Evolutionary conservation across 2,329 filamentous ascomycete genomes (phyloP).

Genomic region (Colletotrichum coccodes): DNA sequence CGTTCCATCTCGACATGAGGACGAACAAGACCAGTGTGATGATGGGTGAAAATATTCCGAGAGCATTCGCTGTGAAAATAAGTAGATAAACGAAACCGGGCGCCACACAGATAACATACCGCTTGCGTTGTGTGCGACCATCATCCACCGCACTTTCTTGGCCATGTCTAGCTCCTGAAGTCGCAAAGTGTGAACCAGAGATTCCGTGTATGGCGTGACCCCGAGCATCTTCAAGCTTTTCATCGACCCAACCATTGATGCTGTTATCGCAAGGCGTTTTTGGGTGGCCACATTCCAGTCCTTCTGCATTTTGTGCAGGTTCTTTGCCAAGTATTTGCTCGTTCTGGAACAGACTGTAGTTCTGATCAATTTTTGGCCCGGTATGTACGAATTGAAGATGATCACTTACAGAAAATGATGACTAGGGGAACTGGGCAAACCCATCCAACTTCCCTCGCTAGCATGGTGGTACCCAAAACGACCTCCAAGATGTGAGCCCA

Average conservation of each 20-base stretch:
- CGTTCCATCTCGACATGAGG: neutral
- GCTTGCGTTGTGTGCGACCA: constrained; percentile 23
- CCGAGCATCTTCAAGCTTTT: constrained; percentile 50
- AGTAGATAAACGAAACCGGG: no score
- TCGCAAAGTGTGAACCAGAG: constrained; percentile 45
- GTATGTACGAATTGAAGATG: no score
- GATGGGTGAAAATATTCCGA: constrained; percentile 32
- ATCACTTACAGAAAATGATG: constrained; percentile 45
- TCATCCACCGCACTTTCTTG: constrained; percentile 31
- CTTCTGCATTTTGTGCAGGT: constrained; percentile 14
- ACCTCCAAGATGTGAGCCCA: constrained; percentile 37
- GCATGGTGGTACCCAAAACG: constrained; percentile 25
- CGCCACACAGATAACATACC: neutral
- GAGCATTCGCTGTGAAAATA: constrained; percentile 26
- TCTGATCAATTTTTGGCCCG: neutral
- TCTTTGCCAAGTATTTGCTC: constrained; percentile 12
- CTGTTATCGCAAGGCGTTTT: constrained; percentile 42
- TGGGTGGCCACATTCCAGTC: constrained; percentile 34
- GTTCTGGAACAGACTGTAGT: constrained; percentile 6
- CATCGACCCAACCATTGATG: constrained; percentile 43
- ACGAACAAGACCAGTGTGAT: constrained; percentile 7
- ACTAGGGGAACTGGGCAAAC: constrained; percentile 44
- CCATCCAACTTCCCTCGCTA: constrained; percentile 36
- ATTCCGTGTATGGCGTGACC: constrained; percentile 41
- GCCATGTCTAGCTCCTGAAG: constrained; percentile 39